Evolutionary conservation across 768 basidiomycete species (phyloP), one percentile per base, ranked within the genome.

Genomic region (Tubosaeta sp.): DNA sequence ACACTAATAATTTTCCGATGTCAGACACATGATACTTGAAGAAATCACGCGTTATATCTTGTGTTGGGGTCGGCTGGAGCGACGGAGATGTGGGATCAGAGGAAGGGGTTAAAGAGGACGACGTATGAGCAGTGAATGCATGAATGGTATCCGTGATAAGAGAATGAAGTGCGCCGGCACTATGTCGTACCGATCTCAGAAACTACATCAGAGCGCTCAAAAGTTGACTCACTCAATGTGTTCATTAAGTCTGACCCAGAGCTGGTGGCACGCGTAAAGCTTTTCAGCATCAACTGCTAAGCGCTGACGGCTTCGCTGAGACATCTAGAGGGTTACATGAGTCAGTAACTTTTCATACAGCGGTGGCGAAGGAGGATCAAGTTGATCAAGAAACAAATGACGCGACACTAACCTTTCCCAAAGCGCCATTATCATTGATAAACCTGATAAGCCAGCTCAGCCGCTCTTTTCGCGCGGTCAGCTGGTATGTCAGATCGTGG

Each of bases 211-310:
- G 19, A 32, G 38, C 16, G 30, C 24, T 13, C 9, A 35, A 27
- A 43, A 21, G 4, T 69, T 18, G 8, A 52, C 82, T 47, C 61
- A 87, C 87, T 76, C 73, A 25, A 90, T 72, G 25, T 80, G 71
- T 36, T 84, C 81, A 55, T 88, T 88, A 61, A 90, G 79, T 56
- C 72, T 72, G n/a, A 79, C 52, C 94, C 94, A 96, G 21, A 96
- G 72, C 35, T 88, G 84, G 53, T 85, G 81, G 5, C 81, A 84
- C 2, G 90, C 87, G 54, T 85, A 85, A 16, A 95, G 74, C 60
- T 90, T 91, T 69, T 96, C 94, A 2, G 90, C 91, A 61, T 96
- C 88, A 18, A 77, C 80, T 32, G 83, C 85, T 16, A 97, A 72
- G 24, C 76, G 75, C 59, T 93, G 84, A 18, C 92, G 81, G 52